Evolutionary conservation across 2,329 filamentous ascomycete genomes (phyloP).

Genomic region (Anisogramma anomala): DNA sequence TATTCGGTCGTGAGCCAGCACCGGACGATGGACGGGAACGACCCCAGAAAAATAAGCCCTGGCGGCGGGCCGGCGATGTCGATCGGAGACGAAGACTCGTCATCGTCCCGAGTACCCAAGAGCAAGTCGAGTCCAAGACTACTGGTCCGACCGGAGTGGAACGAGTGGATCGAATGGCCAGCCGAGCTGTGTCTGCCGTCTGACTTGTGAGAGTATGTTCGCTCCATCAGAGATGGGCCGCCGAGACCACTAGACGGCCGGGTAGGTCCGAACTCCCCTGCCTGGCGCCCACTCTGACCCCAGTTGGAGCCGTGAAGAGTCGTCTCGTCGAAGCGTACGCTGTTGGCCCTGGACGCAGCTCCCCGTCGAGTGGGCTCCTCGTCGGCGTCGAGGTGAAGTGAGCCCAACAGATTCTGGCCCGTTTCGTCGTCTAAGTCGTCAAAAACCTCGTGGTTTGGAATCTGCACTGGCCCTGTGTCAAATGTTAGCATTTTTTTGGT

Average conservation of each 20-base stretch:
- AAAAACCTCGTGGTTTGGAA: slow-evolving; percentile 74
- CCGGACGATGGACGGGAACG: slow-evolving; percentile 85
- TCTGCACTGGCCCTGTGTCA: slow-evolving; percentile 59
- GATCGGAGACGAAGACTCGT: slow-evolving; percentile 42
- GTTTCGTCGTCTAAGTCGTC: slow-evolving; percentile 76
- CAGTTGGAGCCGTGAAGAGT: slow-evolving; percentile 81
- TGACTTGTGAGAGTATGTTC: slow-evolving; percentile 86
- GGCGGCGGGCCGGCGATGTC: slow-evolving; percentile 68
- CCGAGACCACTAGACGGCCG: slow-evolving; percentile 72
- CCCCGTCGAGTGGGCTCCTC: slow-evolving; percentile 77
- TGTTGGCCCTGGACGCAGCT: slow-evolving; percentile 85
- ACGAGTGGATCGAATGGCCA: slow-evolving; percentile 60
- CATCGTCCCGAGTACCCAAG: slow-evolving; percentile 43
- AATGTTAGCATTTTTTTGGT: slow-evolving; percentile 12
- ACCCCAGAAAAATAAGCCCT: slow-evolving; percentile 72
- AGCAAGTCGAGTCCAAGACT: slow-evolving; percentile 74
- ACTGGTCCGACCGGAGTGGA: slow-evolving; percentile 71
- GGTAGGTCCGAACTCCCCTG: slow-evolving; percentile 66
- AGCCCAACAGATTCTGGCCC: slow-evolving; percentile 65
- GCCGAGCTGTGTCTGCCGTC: slow-evolving; percentile 90
- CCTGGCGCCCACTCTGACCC: slow-evolving; percentile 68
- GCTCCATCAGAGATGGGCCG: slow-evolving; percentile 72
- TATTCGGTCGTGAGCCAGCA: slow-evolving; percentile 92
- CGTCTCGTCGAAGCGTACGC: slow-evolving; percentile 94
- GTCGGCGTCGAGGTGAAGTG: slow-evolving; percentile 74